Evolutionary conservation across 2,329 filamentous ascomycete species (phyloP).

Genomic region (Monilinia polystroma): DNA sequence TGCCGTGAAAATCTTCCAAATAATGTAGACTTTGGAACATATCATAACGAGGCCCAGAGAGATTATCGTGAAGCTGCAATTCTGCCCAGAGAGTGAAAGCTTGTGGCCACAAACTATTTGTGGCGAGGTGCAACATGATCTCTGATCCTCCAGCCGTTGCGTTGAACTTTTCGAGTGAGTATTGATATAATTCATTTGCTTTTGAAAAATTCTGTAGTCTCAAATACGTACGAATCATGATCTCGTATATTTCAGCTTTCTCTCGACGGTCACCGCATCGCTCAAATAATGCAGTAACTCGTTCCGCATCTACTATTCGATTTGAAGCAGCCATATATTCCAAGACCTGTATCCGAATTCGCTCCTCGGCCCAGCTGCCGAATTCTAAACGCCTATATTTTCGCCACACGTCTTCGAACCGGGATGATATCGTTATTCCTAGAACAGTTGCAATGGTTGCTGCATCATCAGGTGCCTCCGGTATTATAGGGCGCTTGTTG

Average conservation of each 20-base stretch:
- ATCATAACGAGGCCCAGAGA: slow-evolving; percentile 23
- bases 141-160: slow-evolving; percentile 31
- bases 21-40: slow-evolving; percentile 21
- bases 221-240: slow-evolving; percentile 47
- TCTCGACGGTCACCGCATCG: slow-evolving; percentile 38
- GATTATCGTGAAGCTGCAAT: slow-evolving; percentile 19
- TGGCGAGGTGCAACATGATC: slow-evolving; percentile 33
- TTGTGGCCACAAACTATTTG: slow-evolving; percentile 31
- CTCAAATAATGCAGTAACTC: slow-evolving; percentile 48
- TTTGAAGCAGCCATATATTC: slow-evolving; percentile 44
- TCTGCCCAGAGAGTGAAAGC: slow-evolving; percentile 34
- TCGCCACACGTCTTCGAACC: slow-evolving; percentile 45
- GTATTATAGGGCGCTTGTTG: background rate
- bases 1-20: slow-evolving; percentile 12
- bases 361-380: slow-evolving; percentile 28
- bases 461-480: background rate
- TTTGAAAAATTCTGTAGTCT: slow-evolving; percentile 43
- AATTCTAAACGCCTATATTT: slow-evolving; percentile 39
- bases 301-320: slow-evolving; percentile 43
- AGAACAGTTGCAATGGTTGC: slow-evolving; percentile 24
- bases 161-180: slow-evolving; percentile 27
- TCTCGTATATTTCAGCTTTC: slow-evolving; percentile 46
- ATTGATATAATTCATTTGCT: slow-evolving; percentile 35
- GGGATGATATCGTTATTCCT: slow-evolving; percentile 27
- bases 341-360: slow-evolving; percentile 38